Base-by-base conservation (phyloP, 768 basidiomycete genomes). In the Naganishia friedmannii region DNA sequence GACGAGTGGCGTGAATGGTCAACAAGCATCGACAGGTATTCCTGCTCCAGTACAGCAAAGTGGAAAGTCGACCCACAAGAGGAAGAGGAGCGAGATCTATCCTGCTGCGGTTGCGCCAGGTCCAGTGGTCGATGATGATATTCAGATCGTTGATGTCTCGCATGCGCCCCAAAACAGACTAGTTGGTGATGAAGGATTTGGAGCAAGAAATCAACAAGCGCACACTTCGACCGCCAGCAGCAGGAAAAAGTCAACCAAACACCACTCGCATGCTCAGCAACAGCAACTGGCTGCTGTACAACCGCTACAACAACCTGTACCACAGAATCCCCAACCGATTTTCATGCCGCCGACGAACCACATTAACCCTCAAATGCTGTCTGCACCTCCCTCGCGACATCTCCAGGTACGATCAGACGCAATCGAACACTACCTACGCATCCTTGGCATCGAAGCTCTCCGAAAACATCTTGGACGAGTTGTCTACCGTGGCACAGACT, bases 361-460 rank as follows among this genome's bases (percentile, higher is more conserved):
- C 32, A 29, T 65, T 23, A 72, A 77, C 55, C 77, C 63, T 53
- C 51, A 72, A 0, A 67, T 69, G 5, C 63, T 77, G 13, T 72
- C 74, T 15, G 55, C 45, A 13, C 65, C 73, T 0, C 63, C 66
- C 0, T 53, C 65, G 48, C 67, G 66, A 55, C 72, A 68, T 31
- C 74, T 76, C 0, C 77, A 79, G 55, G 77, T 79, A 9, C 66
- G 54, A 15, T 73, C 70, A 37, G 55, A 71, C 28, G 68, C 74
- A 8, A 74, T 79, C 63, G 78, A 79, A 65, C 65, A 63, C 19
- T 76, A 77, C 72, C 68, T 79, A 19, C 76, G 76, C 42, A 69
- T 65, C 8, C 60, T 72, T 12, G 71, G 71, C 19, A 58, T 74
- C 3, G 63, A 73, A 2, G 76, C 75, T 26, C 65, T 76, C 23